phyloP scores from a whole-genome alignment of 2,329 filamentous ascomycete genomes.

The Calonectria hongkongensis region DNA sequence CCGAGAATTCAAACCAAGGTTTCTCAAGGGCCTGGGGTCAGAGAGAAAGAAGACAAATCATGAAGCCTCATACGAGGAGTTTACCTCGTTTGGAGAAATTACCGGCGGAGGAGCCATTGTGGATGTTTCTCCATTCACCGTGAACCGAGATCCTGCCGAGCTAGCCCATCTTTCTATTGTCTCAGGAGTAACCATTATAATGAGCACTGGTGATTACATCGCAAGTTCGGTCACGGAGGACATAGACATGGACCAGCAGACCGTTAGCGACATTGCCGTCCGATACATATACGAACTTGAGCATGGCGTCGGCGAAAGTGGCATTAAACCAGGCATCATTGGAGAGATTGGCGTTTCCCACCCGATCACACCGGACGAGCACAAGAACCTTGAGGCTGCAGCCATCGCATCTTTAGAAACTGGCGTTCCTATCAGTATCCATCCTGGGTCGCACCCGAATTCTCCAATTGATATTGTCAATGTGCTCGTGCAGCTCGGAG shows the following conservation, averaged over 20 bases:
- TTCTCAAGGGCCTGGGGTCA: slow-evolving; percentile 7
- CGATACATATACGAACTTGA: slow-evolving; percentile 20
- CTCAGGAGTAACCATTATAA: slow-evolving; percentile 8
- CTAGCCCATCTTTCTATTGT: slow-evolving; percentile 18
- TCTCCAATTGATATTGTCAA: slow-evolving; percentile 13
- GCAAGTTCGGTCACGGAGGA: not conserved
- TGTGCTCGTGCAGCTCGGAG: not conserved
- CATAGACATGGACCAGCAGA: slow-evolving; percentile 1
- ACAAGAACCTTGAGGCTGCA: slow-evolving; percentile 5
- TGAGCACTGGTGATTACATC: slow-evolving; percentile 18
- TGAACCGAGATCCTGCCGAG: slow-evolving; percentile 1
- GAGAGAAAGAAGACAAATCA: not conserved
- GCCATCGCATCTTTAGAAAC: slow-evolving; percentile 8
- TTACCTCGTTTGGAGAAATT: slow-evolving; percentile 10
- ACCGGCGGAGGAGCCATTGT: slow-evolving; percentile 10
- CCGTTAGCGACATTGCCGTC: slow-evolving; percentile 3
- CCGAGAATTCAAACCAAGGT: slow-evolving; percentile 2
- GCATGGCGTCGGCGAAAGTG: slow-evolving; percentile 2
- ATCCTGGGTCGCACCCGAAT: not conserved
- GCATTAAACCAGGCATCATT: slow-evolving; percentile 15
- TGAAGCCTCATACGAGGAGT: slow-evolving; percentile 6
- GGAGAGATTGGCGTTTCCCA: slow-evolving; percentile 9
- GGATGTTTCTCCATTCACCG: slow-evolving; percentile 11
- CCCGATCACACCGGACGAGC: slow-evolving; percentile 6
- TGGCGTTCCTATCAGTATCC: slow-evolving; percentile 5